These are phyloP conservation scores for Bocquillonia castaneifolia DNA, from an alignment of 441 rosid species.

Conservation along the genomic window DNA sequence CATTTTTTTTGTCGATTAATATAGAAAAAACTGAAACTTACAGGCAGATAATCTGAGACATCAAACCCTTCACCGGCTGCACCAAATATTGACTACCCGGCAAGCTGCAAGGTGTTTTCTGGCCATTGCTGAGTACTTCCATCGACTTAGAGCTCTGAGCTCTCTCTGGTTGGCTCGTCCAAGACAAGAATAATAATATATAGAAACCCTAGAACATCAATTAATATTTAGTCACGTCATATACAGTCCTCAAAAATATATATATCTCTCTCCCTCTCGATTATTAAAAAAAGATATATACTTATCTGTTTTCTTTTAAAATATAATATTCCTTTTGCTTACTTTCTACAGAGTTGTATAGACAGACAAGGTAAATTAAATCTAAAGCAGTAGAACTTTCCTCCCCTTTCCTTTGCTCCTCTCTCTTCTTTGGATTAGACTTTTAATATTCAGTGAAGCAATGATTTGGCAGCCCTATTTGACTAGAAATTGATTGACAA, in stretches of 20 bases:
- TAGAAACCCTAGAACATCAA: conserved; percentile 23
- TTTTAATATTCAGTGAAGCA: conserved; percentile 11
- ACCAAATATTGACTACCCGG: conserved; percentile 65
- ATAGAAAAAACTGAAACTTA: conserved; percentile 30
- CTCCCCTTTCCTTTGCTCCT: neutral
- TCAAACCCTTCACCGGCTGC: conserved; percentile 66
- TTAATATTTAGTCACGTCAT: conserved; percentile 11
- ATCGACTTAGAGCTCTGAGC: conserved; percentile 88
- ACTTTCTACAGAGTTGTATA: conserved; percentile 31
- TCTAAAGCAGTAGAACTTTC: conserved; percentile 26
- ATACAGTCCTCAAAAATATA: too few relatives aligned
- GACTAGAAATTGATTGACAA: conserved; percentile 12
- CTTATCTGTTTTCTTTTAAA: neutral
- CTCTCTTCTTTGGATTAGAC: neutral
- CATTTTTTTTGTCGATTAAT: too few relatives aligned
- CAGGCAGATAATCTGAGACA: conserved; percentile 97
- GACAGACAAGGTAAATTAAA: conserved; percentile 27
- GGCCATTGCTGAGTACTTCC: conserved; percentile 77
- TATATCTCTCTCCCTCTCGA: neutral
- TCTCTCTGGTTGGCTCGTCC: conserved; percentile 93
- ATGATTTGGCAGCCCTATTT: conserved; percentile 30
- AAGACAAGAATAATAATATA: conserved; percentile 54
- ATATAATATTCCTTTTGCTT: conserved; percentile 8
- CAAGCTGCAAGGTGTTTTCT: conserved; percentile 83
- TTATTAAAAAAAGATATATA: neutral